phyloP scores from a whole-genome alignment of 768 basidiomycete species.

The Podaxis sp. region DNA sequence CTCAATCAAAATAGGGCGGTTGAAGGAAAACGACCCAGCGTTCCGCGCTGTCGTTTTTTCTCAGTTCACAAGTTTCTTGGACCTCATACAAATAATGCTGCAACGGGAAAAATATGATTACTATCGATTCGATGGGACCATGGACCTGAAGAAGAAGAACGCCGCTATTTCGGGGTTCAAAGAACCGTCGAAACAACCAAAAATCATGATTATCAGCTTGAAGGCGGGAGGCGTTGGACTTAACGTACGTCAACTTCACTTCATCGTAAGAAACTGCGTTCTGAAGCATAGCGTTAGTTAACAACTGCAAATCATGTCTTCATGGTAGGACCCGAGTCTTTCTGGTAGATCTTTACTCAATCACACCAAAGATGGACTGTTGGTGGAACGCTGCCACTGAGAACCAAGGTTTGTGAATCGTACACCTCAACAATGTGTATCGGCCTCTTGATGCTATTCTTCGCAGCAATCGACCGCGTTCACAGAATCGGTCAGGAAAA shows the following conservation, averaged over 20 bases:
- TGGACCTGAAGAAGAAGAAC: slow-evolving; percentile 82
- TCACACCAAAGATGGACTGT: slow-evolving; percentile 72
- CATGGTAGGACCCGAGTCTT: slow-evolving; percentile 52
- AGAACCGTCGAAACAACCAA: slow-evolving; percentile 62
- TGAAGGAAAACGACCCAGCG: slow-evolving; percentile 69
- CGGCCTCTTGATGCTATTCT: neutral
- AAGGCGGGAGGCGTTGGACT: slow-evolving; percentile 93
- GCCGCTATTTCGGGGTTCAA: slow-evolving; percentile 80
- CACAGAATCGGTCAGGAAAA: slow-evolving; percentile 84
- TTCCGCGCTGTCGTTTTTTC: slow-evolving; percentile 89
- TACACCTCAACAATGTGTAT: neutral
- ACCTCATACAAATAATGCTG: slow-evolving; percentile 72
- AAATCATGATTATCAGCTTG: slow-evolving; percentile 75
- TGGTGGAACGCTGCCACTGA: slow-evolving; percentile 91
- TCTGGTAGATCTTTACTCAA: neutral
- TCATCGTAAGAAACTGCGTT: neutral
- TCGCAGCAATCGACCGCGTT: slow-evolving; percentile 77
- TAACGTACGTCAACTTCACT: slow-evolving; percentile 51
- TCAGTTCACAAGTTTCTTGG: slow-evolving; percentile 86
- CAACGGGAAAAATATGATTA: slow-evolving; percentile 67
- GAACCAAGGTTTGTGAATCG: slow-evolving; percentile 56
- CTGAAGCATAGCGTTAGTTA: slow-evolving; percentile 39
- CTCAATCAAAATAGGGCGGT: slow-evolving; percentile 39
- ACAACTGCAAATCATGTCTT: slow-evolving; percentile 85
- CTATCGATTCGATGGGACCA: slow-evolving; percentile 89